These are phyloP conservation scores for Quercus mongolica DNA, from an alignment of 306 rosid species.

Conservation along the genomic window DNA sequence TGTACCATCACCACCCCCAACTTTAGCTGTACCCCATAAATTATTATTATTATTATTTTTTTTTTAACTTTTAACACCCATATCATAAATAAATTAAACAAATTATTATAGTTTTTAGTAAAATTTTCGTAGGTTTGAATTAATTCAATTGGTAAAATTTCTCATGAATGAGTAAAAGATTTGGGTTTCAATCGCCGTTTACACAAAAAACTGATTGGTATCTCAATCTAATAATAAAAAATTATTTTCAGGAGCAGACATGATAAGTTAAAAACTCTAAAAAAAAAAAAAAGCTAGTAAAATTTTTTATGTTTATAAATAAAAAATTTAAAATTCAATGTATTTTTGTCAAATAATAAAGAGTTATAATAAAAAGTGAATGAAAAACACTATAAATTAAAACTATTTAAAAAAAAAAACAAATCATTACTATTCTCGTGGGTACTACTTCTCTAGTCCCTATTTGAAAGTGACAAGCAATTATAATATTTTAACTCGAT, in stretches of 20 bases:
- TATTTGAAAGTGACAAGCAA: conserved; percentile 14
- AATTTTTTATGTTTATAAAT: too few species aligned
- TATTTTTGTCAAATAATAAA: rapidly evolving
- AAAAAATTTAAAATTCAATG: rapidly evolving
- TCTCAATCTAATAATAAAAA: rapidly evolving
- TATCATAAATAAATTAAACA: too few species aligned
- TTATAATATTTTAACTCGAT: too few species aligned
- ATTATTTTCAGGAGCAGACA: rapidly evolving
- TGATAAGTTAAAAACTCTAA: rapidly evolving
- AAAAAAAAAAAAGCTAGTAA: too few species aligned
- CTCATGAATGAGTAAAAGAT: rapidly evolving
- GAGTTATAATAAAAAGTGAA: rapidly evolving
- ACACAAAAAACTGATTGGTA: rapidly evolving
- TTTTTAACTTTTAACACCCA: too few species aligned
- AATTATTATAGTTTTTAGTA: too few species aligned
- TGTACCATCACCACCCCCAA: too few species aligned
- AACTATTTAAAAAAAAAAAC: too few species aligned
- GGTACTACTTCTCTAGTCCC: conserved; percentile 11
- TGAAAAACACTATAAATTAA: rapidly evolving
- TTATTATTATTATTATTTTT: too few species aligned
- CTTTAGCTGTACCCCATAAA: too few species aligned
- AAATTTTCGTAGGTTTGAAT: rapidly evolving
- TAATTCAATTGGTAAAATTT: rapidly evolving
- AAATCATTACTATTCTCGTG: too few species aligned
- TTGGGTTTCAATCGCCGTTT: rapidly evolving